phyloP scores from a whole-genome alignment of 1,284 basidiomycete species.

The Leccinum glutinopallens region DNA sequence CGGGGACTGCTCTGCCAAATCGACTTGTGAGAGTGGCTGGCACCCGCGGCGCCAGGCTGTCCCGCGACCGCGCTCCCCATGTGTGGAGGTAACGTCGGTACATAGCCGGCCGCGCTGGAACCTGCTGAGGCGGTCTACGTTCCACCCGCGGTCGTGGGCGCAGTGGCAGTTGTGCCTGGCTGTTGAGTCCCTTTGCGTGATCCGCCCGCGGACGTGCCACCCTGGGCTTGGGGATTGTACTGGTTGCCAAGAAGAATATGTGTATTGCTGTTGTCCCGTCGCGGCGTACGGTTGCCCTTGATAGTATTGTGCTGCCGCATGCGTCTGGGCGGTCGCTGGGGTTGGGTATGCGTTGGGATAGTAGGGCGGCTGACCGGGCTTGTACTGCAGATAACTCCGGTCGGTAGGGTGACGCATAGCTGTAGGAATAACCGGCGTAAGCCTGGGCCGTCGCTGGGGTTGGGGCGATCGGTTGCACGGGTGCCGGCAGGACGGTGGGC shows the following conservation, averaged over 20 bases:
- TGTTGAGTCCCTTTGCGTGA: conserved; percentile 56
- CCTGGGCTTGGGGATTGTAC: conserved; percentile 34
- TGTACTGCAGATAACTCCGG: conserved; percentile 34
- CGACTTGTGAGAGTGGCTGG: too few species aligned
- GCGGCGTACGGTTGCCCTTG: conserved; percentile 32
- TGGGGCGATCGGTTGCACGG: conserved; percentile 30
- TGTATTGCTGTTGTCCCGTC: conserved; percentile 36
- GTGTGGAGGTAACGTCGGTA: too few species aligned
- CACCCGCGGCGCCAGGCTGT: too few species aligned
- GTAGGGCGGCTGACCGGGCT: conserved; percentile 36
- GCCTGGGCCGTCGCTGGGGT: conserved; percentile 31
- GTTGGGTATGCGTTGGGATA: conserved; percentile 33
- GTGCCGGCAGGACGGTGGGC: conserved; percentile 17
- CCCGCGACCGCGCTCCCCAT: too few species aligned
- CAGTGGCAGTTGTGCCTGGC: conserved; percentile 34
- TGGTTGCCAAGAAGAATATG: conserved; percentile 38
- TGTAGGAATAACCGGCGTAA: conserved; percentile 30
- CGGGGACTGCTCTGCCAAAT: too few species aligned
- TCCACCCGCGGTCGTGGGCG: conserved; percentile 18
- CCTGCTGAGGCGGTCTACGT: too few species aligned
- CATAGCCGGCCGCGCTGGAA: too few species aligned
- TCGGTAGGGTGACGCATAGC: conserved; percentile 34
- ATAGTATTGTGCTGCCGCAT: conserved; percentile 36
- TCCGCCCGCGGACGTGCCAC: conserved; percentile 26
- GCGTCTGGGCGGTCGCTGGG: conserved; percentile 28